Base-by-base conservation (phyloP, 1,139 yeast species). In the Chernovozyma aurita region DNA sequence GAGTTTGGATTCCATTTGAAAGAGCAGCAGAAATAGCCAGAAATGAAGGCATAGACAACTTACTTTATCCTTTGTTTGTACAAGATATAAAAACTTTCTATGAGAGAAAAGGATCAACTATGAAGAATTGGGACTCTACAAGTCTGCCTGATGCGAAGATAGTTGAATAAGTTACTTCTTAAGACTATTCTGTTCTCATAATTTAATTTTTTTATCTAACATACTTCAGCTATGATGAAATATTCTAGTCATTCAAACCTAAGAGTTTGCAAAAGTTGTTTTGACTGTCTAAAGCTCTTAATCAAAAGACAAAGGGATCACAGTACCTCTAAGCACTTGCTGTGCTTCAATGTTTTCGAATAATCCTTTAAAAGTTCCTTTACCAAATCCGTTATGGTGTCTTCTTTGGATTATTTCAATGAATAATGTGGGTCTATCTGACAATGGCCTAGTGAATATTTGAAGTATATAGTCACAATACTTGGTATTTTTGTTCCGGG, bases 311-410 rank as follows among this genome's bases (percentile, higher is more conserved):
- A n/a, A n/a, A n/a, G n/a, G n/a, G n/a, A n/a, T n/a, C n/a, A n/a
- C n/a, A n/a, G 78, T 76, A 3, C 82, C 82, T 35, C 83, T 59
- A 33, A 59, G 49, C 44, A 55, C 61, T 49, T 80, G 85, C 42
- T 72, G 85, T 41, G 60, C 63, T 53, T 85, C 95, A 41, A 86
- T 79, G 4, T 85, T 77, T 52, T 85, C 90, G 51, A 84, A 85
- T 34, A 86, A 63, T 0, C 92, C 85, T 53, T 78, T 82, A 62
- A 86, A 86, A 37, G 88, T 86, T 0, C 95, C 95, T 35, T 86
- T 87, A 0, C 95, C 95, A 60, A 86, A 86, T 1, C 95, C 95
- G 42, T 80, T 73, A 53, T 84, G 90, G 49, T 84, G 83, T 48
- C 72, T 70, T 43, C 95, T 72, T 57, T 86, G 94, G 44, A 86